A percentile compares a stretch with the other conserved stretches of the same genome.
Conservation (phyloP, 345 rosid genomes). For the Dovyalis caffra region DNA sequence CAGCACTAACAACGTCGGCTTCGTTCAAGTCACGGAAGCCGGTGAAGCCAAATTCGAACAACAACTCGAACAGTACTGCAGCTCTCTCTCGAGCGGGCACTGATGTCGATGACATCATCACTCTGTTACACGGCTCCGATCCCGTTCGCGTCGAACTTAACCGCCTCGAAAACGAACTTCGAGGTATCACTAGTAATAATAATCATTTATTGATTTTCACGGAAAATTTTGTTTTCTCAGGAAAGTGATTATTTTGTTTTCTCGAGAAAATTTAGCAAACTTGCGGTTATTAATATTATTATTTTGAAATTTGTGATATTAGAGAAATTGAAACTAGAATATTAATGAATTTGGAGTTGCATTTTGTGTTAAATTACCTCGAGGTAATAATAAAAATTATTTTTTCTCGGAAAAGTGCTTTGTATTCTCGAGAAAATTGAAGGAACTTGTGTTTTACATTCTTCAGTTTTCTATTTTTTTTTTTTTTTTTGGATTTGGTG, state of each 20-base stretch:
- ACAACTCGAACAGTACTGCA: conserved; percentile 1
- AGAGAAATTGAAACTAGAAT: not conserved
- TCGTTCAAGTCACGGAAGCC: conserved; percentile 45
- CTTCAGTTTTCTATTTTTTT: not conserved
- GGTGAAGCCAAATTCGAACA: conserved; percentile 18
- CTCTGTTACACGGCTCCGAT: conserved; percentile 53
- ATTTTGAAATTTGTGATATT: not conserved
- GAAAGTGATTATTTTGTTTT: not conserved
- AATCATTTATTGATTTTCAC: not conserved
- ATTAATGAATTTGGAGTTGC: not conserved
- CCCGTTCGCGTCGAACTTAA: conserved; percentile 51
- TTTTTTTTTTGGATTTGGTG: not conserved
- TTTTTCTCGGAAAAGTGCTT: not conserved
- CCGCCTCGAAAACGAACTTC: conserved; percentile 47
- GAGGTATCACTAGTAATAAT: conserved; percentile 28
- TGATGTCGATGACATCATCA: conserved; percentile 41
- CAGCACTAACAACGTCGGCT: conserved; percentile 31
- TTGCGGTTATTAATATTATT: too few species aligned
- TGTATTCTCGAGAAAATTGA: not conserved
- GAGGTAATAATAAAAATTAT: not conserved
- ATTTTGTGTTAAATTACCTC: not conserved
- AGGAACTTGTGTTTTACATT: not conserved
- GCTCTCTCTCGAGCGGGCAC: conserved; percentile 29
- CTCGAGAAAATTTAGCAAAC: not conserved
- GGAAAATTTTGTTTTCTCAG: not conserved